Conservation (phyloP, 331 rosid genomes). For the Cydonia oblonga region DNA sequence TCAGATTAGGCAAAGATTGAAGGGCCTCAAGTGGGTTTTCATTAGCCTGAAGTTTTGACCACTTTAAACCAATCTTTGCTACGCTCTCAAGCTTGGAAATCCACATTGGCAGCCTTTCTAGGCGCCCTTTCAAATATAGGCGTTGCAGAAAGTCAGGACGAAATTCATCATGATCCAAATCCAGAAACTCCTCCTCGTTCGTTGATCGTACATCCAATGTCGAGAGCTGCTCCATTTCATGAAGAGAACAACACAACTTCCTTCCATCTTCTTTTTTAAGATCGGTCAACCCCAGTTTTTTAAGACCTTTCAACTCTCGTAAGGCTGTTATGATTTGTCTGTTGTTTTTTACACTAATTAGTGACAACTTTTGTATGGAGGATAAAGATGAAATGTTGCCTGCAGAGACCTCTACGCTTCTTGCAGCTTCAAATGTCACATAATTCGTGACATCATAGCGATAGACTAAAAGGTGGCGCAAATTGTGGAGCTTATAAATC, state of each 20-base stretch:
- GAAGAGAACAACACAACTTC: not conserved
- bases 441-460: not conserved
- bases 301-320: not conserved
- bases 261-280: not conserved
- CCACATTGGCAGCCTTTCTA: not conserved
- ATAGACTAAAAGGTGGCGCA: slow-evolving; percentile 2
- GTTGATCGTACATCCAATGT: not conserved
- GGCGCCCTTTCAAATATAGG: not conserved
- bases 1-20: not conserved
- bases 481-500: not conserved
- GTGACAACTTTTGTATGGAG: not conserved
- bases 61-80: not conserved
- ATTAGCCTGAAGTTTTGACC: not conserved
- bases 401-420: not conserved
- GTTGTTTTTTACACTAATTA: not conserved
- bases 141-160: not conserved
- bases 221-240: not conserved
- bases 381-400: not conserved
- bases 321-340: not conserved
- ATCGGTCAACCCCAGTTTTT: not conserved
- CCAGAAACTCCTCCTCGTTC: not conserved
- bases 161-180: not conserved
- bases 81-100: not conserved
- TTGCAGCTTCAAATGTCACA: not conserved
- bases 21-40: not conserved